These are phyloP conservation scores for Apiospora phragmitis DNA, from an alignment of 2,329 filamentous ascomycete species.

Conservation along the genomic window DNA sequence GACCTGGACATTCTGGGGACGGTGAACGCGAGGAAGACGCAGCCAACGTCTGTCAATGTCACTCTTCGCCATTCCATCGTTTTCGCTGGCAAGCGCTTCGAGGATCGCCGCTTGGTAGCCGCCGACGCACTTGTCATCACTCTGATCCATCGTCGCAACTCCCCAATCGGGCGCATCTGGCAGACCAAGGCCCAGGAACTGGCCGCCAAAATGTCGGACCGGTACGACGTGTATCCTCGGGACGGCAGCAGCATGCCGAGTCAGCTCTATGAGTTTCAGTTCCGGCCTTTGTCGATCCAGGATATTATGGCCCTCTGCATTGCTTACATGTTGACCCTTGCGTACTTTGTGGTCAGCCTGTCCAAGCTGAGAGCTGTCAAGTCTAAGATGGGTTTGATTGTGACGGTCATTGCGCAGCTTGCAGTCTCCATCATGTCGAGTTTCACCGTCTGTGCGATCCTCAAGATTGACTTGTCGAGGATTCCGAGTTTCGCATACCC, in stretches of 20 bases:
- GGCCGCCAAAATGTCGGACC: constrained; percentile 46
- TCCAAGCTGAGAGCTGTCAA: constrained; percentile 73
- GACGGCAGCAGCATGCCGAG: constrained; percentile 55
- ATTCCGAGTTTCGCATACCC: constrained; percentile 76
- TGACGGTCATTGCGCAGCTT: constrained; percentile 71
- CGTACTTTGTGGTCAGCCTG: constrained; percentile 68
- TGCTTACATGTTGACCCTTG: constrained; percentile 63
- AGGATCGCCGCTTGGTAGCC: constrained; percentile 65
- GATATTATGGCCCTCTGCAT: constrained; percentile 65
- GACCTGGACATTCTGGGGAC: constrained; percentile 68
- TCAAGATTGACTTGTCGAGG: constrained; percentile 73
- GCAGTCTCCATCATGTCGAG: constrained; percentile 73
- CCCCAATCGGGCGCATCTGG: constrained; percentile 66
- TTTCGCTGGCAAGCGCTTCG: constrained; percentile 78
- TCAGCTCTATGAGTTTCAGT: constrained; percentile 76
- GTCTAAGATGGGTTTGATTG: constrained; percentile 70
- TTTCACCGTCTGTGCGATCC: constrained; percentile 75
- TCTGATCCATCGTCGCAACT: constrained; percentile 67
- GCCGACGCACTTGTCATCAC: constrained; percentile 80
- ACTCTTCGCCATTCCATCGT: constrained; percentile 77
- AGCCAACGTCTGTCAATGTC: constrained; percentile 68
- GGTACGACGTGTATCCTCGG: constrained; percentile 62
- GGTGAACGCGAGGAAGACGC: constrained; percentile 64
- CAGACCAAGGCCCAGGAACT: constrained; percentile 58
- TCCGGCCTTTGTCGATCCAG: constrained; percentile 68